phyloP scores from a whole-genome alignment of 1,284 basidiomycete species.

The Testicularia cyperi region DNA sequence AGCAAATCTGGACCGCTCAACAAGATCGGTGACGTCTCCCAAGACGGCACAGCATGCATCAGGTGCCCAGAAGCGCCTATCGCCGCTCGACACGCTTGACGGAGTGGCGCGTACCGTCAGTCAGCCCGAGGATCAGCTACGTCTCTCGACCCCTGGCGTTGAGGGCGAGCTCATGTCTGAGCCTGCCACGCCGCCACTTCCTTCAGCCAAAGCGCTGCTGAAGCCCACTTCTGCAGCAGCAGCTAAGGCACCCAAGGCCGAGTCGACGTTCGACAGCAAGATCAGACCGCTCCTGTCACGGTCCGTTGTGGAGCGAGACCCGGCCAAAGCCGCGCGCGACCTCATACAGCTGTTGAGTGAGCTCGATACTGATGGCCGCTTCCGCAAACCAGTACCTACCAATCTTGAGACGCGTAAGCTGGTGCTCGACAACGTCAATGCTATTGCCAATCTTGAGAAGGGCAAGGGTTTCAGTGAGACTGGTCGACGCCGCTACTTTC shows the following conservation, averaged over 20 bases:
- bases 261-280: slow-evolving; percentile 1
- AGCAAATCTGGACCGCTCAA: no score
- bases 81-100: neutral
- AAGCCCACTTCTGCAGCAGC: neutral
- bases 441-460: slow-evolving; percentile 20
- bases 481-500: slow-evolving; percentile 14
- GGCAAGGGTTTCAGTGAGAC: slow-evolving; percentile 22
- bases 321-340: slow-evolving; percentile 7
- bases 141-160: neutral
- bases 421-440: slow-evolving; percentile 11
- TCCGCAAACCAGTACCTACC: slow-evolving; percentile 8
- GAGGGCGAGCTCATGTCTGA: slow-evolving; percentile 1
- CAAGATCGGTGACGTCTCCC: no score
- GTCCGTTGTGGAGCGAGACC: slow-evolving; percentile 10
- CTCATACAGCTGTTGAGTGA: slow-evolving; percentile 16
- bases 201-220: slow-evolving; percentile 14
- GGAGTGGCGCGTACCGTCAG: neutral
- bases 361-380: slow-evolving; percentile 13
- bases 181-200: slow-evolving; percentile 23
- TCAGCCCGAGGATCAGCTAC: neutral
- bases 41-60: no score
- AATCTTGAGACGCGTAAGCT: slow-evolving; percentile 12
- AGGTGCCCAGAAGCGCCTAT: no score
- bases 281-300: slow-evolving; percentile 10
- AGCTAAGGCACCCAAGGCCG: neutral